These are phyloP conservation scores for Eucalyptus regnans DNA, from an alignment of 345 rosid species.

Conservation along the genomic window DNA sequence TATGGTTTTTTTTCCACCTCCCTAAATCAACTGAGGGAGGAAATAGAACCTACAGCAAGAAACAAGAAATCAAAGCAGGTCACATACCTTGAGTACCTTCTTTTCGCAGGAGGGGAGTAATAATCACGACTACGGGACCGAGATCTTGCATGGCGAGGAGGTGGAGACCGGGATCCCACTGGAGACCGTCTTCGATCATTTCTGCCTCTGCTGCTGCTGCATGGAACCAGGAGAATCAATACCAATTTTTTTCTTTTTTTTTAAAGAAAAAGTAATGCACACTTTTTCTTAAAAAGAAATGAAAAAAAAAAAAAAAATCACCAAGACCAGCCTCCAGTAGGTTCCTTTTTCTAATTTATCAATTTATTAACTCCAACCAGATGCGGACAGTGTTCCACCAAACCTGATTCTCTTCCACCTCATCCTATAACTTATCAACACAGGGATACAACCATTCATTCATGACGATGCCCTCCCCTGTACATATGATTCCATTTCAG, in stretches of 20 bases:
- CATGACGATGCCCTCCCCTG: neutral
- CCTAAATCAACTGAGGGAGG: neutral
- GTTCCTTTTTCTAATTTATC: neutral
- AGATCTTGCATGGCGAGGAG: conserved; percentile 56
- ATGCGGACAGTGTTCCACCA: neutral
- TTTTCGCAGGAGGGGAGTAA: conserved; percentile 47
- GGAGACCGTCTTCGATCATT: conserved; percentile 59
- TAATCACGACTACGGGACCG: conserved; percentile 53
- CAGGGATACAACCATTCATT: neutral
- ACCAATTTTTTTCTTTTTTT: neutral
- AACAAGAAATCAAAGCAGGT: neutral
- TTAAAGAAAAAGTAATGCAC: neutral
- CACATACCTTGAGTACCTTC: conserved; percentile 52
- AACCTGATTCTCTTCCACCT: neutral
- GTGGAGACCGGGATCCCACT: conserved; percentile 56
- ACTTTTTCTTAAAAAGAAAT: neutral
- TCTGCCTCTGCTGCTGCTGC: conserved; percentile 27
- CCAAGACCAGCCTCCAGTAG: neutral
- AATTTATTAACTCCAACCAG: neutral
- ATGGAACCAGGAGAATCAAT: neutral
- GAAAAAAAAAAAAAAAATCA: neutral
- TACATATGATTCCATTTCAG: neutral
- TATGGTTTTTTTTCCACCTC: neutral
- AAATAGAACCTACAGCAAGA: neutral
- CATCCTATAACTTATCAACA: neutral